These are phyloP conservation scores for Aspergillus olivimuriae DNA, from an alignment of 495 filamentous ascomycete species.

Conservation along the genomic window DNA sequence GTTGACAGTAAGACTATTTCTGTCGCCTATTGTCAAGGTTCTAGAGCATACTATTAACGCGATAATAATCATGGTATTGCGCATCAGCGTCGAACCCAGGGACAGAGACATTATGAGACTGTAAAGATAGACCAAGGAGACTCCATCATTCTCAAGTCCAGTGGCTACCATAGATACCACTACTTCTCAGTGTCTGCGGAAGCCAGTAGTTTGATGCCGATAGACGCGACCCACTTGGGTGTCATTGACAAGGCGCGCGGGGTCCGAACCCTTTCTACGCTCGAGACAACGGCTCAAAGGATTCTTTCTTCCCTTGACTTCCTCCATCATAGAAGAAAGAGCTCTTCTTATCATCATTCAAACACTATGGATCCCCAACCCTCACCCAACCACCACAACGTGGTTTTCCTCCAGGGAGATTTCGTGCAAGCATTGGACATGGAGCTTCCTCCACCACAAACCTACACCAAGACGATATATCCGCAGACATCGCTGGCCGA, in stretches of 20 bases:
- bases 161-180: no score
- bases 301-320: neutral
- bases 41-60: no score
- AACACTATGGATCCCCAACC: constrained; percentile 12
- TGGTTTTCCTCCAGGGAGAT: constrained; percentile 20
- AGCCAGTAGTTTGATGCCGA: neutral
- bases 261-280: no score
- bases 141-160: no score
- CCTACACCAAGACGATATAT: constrained; percentile 16
- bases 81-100: no score
- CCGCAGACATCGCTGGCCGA: constrained; percentile 16
- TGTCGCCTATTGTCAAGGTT: no score
- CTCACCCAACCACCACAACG: constrained; percentile 15
- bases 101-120: no score
- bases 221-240: neutral
- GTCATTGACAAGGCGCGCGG: constrained; percentile 10
- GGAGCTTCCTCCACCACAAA: constrained; percentile 12
- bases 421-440: constrained; percentile 14
- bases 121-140: no score
- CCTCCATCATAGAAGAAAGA: neutral
- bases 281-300: no score
- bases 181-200: no score
- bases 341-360: neutral
- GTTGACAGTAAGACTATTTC: no score
- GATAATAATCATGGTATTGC: no score